Evolutionary conservation across 495 filamentous ascomycete species (phyloP), one percentile per base, ranked within the genome.

Genomic region (Trypethelium eluteriae): DNA sequence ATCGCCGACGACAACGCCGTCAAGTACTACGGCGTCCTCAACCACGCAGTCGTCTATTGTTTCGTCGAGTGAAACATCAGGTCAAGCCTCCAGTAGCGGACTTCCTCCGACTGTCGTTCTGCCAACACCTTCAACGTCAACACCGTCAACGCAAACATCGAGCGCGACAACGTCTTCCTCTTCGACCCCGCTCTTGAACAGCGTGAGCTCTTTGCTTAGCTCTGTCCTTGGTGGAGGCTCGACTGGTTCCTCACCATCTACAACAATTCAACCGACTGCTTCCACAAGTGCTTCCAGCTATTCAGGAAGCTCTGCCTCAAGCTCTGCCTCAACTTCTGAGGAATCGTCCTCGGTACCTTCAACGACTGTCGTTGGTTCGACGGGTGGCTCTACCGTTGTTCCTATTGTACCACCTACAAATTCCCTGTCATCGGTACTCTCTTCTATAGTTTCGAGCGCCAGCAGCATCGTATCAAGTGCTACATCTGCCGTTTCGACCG

Each of bases 81-180:
- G 5, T 35, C 18, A 59, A 35, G 11, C 53, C 36, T 66, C 64
- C n/a, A 59, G 38, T 34, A 38, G n/a, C 25, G n/a, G 34, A 38
- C 18, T 66, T 4, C 64, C 64, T 32, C 2, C 47, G 25, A 66
- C 25, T 25, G 18, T 59, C 36, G 7, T 66, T 39, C 53, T 12
- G 46, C 64, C 64, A 1, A 66, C 64, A 39, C 49, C 41, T 1
- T n/a, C 34, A 12, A 66, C 53, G 32, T 35, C 53, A 10, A 59
- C 53, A 6, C 14, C 41, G 41, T 3, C 4, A 36, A 59, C 53
- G n/a, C 32, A 2, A 10, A 18, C 9, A 25, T 0, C 25, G 1
- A 25, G 25, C 25, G 25, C 25, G 25, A 25, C 25, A 35, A 36
- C 53, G 1, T 59, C 53, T 11, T 10, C 49, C 2, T 53, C 49